Base-by-base conservation (phyloP, 2,329 filamentous ascomycete genomes). In the Scolecobasidium constrictum region DNA sequence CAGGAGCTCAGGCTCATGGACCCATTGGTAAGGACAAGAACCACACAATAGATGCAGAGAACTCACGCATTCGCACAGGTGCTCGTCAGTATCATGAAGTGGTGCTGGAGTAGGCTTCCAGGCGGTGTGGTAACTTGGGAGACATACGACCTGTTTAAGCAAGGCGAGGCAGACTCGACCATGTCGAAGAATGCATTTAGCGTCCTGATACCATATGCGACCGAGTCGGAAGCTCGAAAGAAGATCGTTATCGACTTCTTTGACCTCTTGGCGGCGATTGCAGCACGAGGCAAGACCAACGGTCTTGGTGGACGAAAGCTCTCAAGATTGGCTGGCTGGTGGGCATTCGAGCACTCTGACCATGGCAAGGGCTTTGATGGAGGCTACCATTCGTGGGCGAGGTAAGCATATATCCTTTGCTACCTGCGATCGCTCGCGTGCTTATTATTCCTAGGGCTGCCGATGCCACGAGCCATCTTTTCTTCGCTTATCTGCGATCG, bases 201-300 rank as follows among this genome's bases (percentile, higher is more conserved):
- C 46, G 95, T 90, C 1, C 98, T 98, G 57, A 90, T 98, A 47
- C 92, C 92, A 0, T 73, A 98, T 43, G 93, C 87, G 57, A 84
- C 93, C 21, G 88, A 94, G 47, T 93, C 86, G 15, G 80, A 85
- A 46, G 78, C 87, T 20, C 81, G 86, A 41, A 82, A 83, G 38
- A 81, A 79, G 54, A 95, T 98, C 56, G 90, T 95, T 45, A 88
- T 93, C 56, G 85, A 94, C 64, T 96, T 94, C 64, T 98, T 96
- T 63, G 90, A 96, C 53, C 77, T 98, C 1, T 67, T 98, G 35
- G 80, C 90, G 3, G 86, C 90, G 5, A 78, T 95, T 52, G 88
- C 92, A 23, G 92, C 92, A 12, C 86, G 95, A 55, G 86, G 86
- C 51, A 96, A 96, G 66, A 78, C 71, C 43, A 98, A 98, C 59